Percentiles rank a stretch among this genome's conserved stretches.
Conservation (phyloP, 1,139 yeast species). For the Kodamaea alishanica region DNA sequence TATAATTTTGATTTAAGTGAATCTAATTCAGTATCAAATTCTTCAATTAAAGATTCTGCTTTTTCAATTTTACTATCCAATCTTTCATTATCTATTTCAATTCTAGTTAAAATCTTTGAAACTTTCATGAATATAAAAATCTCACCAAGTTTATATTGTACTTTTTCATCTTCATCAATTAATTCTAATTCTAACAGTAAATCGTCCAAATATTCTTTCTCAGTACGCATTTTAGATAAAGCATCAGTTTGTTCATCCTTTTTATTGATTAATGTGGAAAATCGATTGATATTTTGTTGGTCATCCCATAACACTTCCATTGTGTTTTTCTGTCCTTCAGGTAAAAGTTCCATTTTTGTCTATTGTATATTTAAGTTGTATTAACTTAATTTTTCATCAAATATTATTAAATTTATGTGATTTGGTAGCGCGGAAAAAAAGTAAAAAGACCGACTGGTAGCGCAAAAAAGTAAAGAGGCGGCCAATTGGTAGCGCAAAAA, state of each 20-base stretch:
- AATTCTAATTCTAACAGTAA: slow-evolving; percentile 81
- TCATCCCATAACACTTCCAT: slow-evolving; percentile 83
- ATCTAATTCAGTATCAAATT: slow-evolving; percentile 51
- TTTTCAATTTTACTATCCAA: slow-evolving; percentile 48
- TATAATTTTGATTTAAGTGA: slow-evolving; percentile 70
- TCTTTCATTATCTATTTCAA: slow-evolving; percentile 57
- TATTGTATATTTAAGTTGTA: neutral
- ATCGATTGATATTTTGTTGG: slow-evolving; percentile 83
- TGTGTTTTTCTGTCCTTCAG: slow-evolving; percentile 64
- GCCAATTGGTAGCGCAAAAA: too few relatives aligned
- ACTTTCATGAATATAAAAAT: slow-evolving; percentile 68
- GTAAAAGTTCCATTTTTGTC: slow-evolving; percentile 49
- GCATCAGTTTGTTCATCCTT: slow-evolving; percentile 56
- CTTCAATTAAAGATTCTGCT: slow-evolving; percentile 46
- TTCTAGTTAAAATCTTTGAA: slow-evolving; percentile 56
- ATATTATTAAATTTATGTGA: neutral
- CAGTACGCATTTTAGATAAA: slow-evolving; percentile 52
- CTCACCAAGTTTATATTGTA: slow-evolving; percentile 74
- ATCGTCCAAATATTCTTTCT: slow-evolving; percentile 87
- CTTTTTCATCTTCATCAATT: slow-evolving; percentile 70
- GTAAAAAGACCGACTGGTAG: too few relatives aligned
- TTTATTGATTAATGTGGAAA: slow-evolving; percentile 74
- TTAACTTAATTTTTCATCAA: neutral
- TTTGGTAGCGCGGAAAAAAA: neutral
- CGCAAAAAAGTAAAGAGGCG: too few relatives aligned